Evolutionary conservation across 768 basidiomycete genomes (phyloP).

Genomic region (Galerina marginata): DNA sequence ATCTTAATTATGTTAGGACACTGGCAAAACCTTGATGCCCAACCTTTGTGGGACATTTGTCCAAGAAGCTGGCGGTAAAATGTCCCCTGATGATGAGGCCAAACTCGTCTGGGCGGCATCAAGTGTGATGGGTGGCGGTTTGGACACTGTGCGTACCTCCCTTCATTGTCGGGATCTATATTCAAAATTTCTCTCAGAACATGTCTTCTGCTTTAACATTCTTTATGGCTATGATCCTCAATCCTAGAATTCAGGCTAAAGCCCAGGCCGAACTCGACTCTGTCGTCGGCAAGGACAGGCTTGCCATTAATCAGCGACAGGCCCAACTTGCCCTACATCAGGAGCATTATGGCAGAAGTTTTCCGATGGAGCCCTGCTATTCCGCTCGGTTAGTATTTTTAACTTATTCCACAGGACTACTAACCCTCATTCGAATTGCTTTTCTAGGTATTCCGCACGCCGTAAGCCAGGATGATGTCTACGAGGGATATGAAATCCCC

Average conservation of each 20-base stretch:
- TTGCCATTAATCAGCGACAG: slow-evolving; percentile 48
- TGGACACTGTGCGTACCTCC: slow-evolving; percentile 22
- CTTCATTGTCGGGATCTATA: background rate
- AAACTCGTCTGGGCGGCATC: slow-evolving; percentile 43
- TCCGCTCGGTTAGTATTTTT: slow-evolving; percentile 40
- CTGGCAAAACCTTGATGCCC: slow-evolving; percentile 47
- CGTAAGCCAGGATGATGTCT: slow-evolving; percentile 24
- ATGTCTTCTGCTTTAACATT: slow-evolving; percentile 49
- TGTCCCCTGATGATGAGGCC: slow-evolving; percentile 41
- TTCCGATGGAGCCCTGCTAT: slow-evolving; percentile 51
- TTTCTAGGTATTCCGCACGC: slow-evolving; percentile 27
- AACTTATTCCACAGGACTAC: background rate
- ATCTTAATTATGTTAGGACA: slow-evolving; percentile 32
- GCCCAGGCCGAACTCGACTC: slow-evolving; percentile 58
- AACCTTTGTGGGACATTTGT: slow-evolving; percentile 38
- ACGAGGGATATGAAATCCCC: slow-evolving; percentile 26
- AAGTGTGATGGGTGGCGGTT: slow-evolving; percentile 24
- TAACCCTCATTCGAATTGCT: background rate
- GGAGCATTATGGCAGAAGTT: slow-evolving; percentile 50
- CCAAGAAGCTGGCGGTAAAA: slow-evolving; percentile 28
- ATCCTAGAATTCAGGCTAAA: slow-evolving; percentile 48
- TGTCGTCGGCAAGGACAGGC: slow-evolving; percentile 41
- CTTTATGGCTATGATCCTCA: slow-evolving; percentile 52
- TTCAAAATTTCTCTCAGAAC: slow-evolving; percentile 41
- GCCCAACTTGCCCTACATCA: slow-evolving; percentile 52